Percentiles rank a stretch among this genome's conserved stretches.
phyloP scores from a whole-genome alignment of 768 basidiomycete species.

The Wakefieldia striispora region DNA sequence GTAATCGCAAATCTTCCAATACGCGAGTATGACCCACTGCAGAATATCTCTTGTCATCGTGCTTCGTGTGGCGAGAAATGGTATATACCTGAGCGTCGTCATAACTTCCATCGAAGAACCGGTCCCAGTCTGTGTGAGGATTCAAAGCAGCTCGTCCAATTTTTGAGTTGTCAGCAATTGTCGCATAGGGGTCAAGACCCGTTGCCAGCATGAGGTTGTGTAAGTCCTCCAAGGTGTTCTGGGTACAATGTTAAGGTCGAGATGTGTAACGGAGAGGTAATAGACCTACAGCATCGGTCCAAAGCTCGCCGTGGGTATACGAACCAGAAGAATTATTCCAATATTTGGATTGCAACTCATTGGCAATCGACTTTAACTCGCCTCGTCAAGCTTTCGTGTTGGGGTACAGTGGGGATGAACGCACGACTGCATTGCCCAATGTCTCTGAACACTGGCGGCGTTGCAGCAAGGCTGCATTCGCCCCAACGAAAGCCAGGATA shows the following conservation, averaged over 20 bases:
- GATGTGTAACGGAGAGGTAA: not conserved
- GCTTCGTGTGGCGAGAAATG: not conserved
- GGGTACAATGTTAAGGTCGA: not conserved
- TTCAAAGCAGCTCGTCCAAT: conserved; percentile 45
- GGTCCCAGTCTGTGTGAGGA: conserved; percentile 41
- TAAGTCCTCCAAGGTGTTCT: conserved; percentile 58
- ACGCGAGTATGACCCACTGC: conserved; percentile 55
- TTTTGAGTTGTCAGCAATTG: conserved; percentile 42
- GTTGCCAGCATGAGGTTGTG: conserved; percentile 58
- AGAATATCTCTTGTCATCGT: not conserved
- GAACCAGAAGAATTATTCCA: conserved; percentile 40
- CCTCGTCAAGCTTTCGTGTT: not conserved
- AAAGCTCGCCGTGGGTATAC: conserved; percentile 50
- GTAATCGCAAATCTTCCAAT: conserved; percentile 60
- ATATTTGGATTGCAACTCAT: conserved; percentile 34
- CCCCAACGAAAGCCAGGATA: conserved; percentile 2
- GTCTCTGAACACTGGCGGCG: conserved; percentile 7
- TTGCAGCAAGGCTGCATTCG: not conserved
- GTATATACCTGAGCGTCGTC: conserved; percentile 50
- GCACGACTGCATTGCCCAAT: conserved; percentile 11
- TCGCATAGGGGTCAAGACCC: conserved; percentile 37
- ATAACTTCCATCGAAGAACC: conserved; percentile 45
- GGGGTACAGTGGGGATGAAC: not conserved
- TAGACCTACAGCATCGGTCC: conserved; percentile 59
- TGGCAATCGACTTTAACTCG: conserved; percentile 22